Evolutionary conservation across 345 rosid species (phyloP).

Genomic region (Eucalyptus cloeziana): DNA sequence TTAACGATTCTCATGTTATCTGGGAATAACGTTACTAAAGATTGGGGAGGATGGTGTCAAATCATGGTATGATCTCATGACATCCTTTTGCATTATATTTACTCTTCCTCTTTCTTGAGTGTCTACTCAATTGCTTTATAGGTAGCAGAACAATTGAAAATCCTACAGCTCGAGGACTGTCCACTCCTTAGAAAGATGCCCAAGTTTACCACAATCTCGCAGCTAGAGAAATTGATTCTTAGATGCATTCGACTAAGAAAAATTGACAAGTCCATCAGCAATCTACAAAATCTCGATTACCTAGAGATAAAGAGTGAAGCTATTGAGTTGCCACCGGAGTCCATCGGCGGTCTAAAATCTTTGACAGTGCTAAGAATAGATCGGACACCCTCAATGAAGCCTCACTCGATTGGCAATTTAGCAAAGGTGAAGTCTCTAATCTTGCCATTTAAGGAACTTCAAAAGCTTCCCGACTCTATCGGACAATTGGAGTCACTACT

Average conservation of each 20-base stretch:
- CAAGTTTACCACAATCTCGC: accelerated
- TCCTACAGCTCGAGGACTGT: neutral
- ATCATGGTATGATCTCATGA: neutral
- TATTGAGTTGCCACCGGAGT: neutral
- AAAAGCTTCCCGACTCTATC: neutral
- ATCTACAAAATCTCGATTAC: neutral
- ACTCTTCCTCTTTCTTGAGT: neutral
- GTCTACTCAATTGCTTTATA: neutral
- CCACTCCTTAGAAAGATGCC: neutral
- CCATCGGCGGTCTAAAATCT: neutral
- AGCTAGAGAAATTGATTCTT: neutral
- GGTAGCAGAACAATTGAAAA: neutral
- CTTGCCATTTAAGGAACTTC: accelerated
- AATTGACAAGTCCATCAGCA: neutral
- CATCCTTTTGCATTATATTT: neutral
- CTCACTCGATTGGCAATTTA: neutral
- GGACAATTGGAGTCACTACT: neutral
- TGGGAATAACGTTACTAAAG: neutral
- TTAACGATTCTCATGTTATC: neutral
- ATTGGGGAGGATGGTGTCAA: neutral
- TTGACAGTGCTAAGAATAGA: neutral
- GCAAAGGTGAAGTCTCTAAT: neutral
- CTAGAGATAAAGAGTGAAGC: neutral
- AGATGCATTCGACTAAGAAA: neutral
- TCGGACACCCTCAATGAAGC: neutral